These are phyloP conservation scores for Neoarthrinium moseri DNA, from an alignment of 2,329 filamentous ascomycete genomes.

Conservation along the genomic window DNA sequence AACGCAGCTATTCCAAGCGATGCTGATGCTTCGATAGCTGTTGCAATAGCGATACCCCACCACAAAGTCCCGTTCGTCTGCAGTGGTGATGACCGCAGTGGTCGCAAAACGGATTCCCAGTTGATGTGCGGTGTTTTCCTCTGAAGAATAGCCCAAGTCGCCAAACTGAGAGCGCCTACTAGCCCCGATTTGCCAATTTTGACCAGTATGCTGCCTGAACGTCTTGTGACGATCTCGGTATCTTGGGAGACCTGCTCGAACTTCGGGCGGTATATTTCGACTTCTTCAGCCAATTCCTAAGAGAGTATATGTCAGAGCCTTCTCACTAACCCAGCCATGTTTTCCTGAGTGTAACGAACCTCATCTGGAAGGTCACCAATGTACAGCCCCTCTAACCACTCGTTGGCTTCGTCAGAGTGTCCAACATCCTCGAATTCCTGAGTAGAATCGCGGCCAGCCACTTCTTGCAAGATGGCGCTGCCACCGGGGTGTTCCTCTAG, in stretches of 20 bases:
- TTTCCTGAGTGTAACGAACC: background rate
- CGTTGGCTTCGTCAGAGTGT: constrained; percentile 6
- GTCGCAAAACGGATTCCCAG: background rate
- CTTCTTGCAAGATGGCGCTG: background rate
- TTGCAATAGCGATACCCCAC: background rate
- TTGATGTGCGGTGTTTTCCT: background rate
- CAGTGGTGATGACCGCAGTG: background rate
- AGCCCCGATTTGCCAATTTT: background rate
- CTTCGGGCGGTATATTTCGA: constrained; percentile 1
- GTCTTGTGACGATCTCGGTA: background rate
- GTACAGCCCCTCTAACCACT: background rate
- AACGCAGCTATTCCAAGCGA: background rate
- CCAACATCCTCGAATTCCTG: constrained; percentile 4
- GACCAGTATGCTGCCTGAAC: background rate
- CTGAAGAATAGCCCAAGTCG: background rate
- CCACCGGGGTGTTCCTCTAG: constrained; percentile 6
- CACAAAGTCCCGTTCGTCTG: background rate
- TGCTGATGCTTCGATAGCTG: background rate
- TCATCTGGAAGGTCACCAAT: background rate
- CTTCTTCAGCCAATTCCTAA: constrained; percentile 2
- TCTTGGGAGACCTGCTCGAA: constrained; percentile 3
- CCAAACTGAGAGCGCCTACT: background rate
- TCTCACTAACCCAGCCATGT: too few relatives aligned
- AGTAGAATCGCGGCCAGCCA: constrained; percentile 1
- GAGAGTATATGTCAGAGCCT: background rate